Base-by-base conservation (phyloP, 176 grass and related monocot genomes). In the Zea luxurians region DNA sequence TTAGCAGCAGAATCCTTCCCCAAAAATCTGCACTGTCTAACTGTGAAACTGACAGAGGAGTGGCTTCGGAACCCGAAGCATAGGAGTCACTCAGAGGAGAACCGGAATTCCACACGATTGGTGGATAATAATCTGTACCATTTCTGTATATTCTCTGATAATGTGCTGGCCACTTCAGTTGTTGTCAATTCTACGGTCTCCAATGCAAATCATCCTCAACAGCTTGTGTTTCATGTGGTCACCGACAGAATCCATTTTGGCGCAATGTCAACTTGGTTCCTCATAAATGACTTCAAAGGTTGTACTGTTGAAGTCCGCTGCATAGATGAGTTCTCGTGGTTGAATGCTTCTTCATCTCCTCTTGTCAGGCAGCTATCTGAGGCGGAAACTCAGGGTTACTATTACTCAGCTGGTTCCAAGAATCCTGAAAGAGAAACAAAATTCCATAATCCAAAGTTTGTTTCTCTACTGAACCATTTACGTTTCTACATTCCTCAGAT, bases 181-280 rank as follows among this genome's bases (percentile, higher is more conserved):
- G 96, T 96, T 78, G 78, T 99, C 81, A 99, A 99, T 81, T 95
- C 89, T 68, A 96, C 96, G 10, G 90, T 99, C 74, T 93, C 88
- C 43, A 99, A 95, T 84, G 96, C 96, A 71, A 93, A 99, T 82
- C 92, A 99, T 48, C 96, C 96, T 76, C 96, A 93, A 78, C 96
- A 99, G 73, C 90, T 99, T 81, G 96, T 99, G 76, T 99, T 99
- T 75, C 96, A 99, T 93, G 81, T 99, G 45, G 96, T 99, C 76
- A 96, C 96, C 1, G 86, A 99, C 70, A 83, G 82, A 76, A 80
- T 84, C 82, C 85, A 87, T 82, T 99, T 89, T 83, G 78, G 79
- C 7, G 86, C 96, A n/a, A 92, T 99, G 90, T 85, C 88, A 58
- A 82, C 92, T 70, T 99, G 96, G 96, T 99, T 99, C 77, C 83